These are phyloP conservation scores for Colletotrichum scovillei DNA, from an alignment of 2,329 filamentous ascomycete species.

Conservation along the genomic window DNA sequence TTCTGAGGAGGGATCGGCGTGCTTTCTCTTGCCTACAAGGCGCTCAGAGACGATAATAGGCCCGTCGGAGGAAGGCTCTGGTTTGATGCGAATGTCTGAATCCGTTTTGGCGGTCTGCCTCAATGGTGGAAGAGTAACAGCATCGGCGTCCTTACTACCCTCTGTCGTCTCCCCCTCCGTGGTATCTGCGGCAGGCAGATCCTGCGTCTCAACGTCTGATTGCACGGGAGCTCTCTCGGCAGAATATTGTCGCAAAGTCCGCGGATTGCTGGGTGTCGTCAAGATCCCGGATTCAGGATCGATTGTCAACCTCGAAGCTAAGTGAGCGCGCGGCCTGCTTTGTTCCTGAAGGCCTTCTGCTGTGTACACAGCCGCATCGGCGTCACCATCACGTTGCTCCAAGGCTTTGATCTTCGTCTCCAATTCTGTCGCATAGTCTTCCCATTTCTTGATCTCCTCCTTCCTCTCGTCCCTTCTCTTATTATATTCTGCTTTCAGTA, in stretches of 20 bases:
- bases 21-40: conserved; percentile 59
- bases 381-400: conserved; percentile 49
- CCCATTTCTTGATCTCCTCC: conserved; percentile 57
- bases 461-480: conserved; percentile 56
- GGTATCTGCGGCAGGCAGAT: not conserved
- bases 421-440: conserved; percentile 54
- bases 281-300: conserved; percentile 10
- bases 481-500: conserved; percentile 50
- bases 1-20: conserved; percentile 31
- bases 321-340: conserved; percentile 7
- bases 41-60: conserved; percentile 64
- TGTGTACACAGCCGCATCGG: not conserved
- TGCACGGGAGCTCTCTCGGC: not conserved
- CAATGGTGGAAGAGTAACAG: conserved; percentile 18
- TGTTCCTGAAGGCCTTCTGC: not conserved
- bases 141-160: conserved; percentile 14
- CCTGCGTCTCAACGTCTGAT: not conserved
- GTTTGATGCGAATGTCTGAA: conserved; percentile 50
- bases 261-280: not conserved
- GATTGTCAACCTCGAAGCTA: conserved; percentile 26
- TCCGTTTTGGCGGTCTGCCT: conserved; percentile 1
- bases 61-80: conserved; percentile 64
- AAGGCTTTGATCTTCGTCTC: conserved; percentile 56
- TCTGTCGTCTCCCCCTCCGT: conserved; percentile 17
- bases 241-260: not conserved